Base-by-base conservation (phyloP, 257 asterid genomes). In the Solanum megistacrolobum region DNA sequence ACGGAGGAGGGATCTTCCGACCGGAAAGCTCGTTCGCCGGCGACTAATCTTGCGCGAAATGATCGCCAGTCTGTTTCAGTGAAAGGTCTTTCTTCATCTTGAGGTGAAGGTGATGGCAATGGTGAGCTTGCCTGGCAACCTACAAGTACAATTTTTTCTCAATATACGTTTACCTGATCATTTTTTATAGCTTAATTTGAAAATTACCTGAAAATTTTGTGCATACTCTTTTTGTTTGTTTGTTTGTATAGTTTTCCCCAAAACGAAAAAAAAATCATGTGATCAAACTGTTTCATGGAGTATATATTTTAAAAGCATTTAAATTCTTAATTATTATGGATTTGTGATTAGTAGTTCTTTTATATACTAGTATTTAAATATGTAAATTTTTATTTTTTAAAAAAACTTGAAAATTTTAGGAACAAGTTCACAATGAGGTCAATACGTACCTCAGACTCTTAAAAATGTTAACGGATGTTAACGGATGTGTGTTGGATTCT, bases 11-110 rank as follows among this genome's bases (percentile, higher is more conserved):
- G 89, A 35, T 91, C 91, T 71, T 76, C 75, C 2, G 88, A 16
- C 29, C 32, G 81, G 4, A 35, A 46, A 71, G 89, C 71, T 58
- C 86, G 88, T 83, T 95, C 95, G 29, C 88, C 83, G 52, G 96
- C 98, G 1, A 94, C 95, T 73, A 96, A 87, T 31, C 92, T 89
- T 25, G 99, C 98, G 65, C 99, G 85, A 88, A 95, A 94, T 84
- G 96, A 86, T 89, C 98, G 91, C 99, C 99, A 96, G 87, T 96
- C 99, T 21, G 93, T 87, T 14, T 81, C 90, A 25, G 83, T 76
- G 68, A 52, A 82, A 11, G 88, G 82, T 38, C 91, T 93, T 13
- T 90, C 91, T 82, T 94, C 96, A 38, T 95, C 98, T 75, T 78
- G 92, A 2, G 96, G 93, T 29, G 97, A 88, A 62, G 92, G 88